Conservation (phyloP, 306 rosid species). For the Cucumis sativus region DNA sequence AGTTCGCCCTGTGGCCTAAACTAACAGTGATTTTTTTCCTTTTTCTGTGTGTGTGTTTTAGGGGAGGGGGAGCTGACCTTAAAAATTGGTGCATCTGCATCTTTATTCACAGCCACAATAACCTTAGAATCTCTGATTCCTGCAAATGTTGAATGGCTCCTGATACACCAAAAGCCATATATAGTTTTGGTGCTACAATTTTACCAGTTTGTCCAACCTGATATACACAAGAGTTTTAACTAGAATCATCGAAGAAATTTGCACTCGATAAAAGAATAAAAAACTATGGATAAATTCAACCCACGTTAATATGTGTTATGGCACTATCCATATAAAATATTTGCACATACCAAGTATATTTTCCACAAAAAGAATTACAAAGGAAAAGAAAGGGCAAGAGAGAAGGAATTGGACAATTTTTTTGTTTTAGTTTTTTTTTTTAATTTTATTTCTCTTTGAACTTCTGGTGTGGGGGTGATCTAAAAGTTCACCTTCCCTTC, state of each 20-base stretch:
- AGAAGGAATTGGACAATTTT: neutral
- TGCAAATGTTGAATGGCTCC: conserved; percentile 97
- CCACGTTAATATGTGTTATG: neutral
- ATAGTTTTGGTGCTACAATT: conserved; percentile 87
- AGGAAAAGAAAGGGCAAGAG: neutral
- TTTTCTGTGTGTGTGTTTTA: neutral
- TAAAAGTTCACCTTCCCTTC: neutral
- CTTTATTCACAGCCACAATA: conserved; percentile 93
- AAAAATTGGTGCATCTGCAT: conserved; percentile 85
- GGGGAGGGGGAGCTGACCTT: conserved; percentile 25
- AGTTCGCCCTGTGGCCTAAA: no score
- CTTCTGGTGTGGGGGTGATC: neutral
- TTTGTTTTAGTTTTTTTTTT: no score
- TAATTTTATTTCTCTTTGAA: neutral
- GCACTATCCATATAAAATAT: neutral
- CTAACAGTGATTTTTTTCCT: no score
- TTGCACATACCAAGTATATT: neutral
- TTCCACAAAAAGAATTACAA: neutral
- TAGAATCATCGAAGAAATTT: neutral
- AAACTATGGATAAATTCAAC: neutral
- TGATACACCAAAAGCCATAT: conserved; percentile 91
- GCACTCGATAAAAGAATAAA: neutral
- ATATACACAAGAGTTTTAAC: conserved; percentile 8
- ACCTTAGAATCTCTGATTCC: conserved; percentile 96
- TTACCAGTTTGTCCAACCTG: conserved; percentile 99